A percentile compares a stretch with the other conserved stretches of the same genome.
phyloP scores from a whole-genome alignment of 306 rosid species.

The Psophocarpus tetragonolobus region DNA sequence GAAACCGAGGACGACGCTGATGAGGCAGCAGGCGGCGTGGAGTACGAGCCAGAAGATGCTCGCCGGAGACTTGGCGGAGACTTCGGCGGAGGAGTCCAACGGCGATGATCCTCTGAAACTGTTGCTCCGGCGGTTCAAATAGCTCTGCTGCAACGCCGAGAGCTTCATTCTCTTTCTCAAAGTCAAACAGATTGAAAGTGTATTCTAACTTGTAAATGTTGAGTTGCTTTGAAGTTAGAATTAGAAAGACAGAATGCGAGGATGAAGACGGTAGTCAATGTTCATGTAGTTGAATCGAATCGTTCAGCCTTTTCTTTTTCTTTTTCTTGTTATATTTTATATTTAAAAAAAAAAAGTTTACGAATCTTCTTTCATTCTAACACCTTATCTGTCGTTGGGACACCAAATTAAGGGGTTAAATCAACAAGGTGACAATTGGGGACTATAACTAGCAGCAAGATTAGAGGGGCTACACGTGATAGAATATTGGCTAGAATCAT shows the following conservation, averaged over 20 bases:
- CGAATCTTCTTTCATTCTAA: neutral
- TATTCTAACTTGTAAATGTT: neutral
- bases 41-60: constrained; percentile 64
- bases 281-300: neutral
- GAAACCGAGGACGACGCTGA: constrained; percentile 73
- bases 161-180: constrained; percentile 57
- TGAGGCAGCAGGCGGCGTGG: constrained; percentile 66
- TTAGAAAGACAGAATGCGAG: neutral
- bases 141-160: constrained; percentile 73
- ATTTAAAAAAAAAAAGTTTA: neutral
- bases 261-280: neutral
- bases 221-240: constrained; percentile 10
- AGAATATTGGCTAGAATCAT: neutral
- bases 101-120: constrained; percentile 57
- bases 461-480: neutral
- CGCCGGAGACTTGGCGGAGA: constrained; percentile 58
- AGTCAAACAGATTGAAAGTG: constrained; percentile 24
- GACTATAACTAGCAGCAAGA: neutral
- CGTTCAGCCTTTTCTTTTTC: neutral
- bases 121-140: constrained; percentile 62
- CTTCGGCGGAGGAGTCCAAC: constrained; percentile 59
- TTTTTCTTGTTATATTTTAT: too few species aligned
- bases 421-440: constrained; percentile 1
- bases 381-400: neutral
- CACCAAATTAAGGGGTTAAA: neutral